Base-by-base conservation (phyloP, 2,329 filamentous ascomycete species). In the Calonectria montana region DNA sequence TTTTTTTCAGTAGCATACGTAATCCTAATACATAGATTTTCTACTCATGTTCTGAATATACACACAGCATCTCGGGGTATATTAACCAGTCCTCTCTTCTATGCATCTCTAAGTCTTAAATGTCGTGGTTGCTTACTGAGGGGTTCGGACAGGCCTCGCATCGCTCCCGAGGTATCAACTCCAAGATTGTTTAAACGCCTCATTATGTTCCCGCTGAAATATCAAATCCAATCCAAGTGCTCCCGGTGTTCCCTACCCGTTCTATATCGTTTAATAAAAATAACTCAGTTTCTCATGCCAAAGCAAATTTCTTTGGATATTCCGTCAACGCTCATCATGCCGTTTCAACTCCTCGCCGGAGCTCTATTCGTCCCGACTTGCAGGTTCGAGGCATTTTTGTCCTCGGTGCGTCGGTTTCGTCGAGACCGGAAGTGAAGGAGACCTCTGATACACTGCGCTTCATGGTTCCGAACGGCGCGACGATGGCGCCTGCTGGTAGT, bases 361-460 rank as follows among this genome's bases (percentile, higher is more conserved):
- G 77, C 75, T 86, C 85, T 67, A 85, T 81, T 69, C 84, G 78
- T 57, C 82, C 79, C 27, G 84, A 74, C 45, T 80, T 82, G 76
- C 83, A 85, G n/a, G 81, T 82, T 69, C 87, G 83, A 73, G 81
- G 79, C 59, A 84, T 76, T 70, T 86, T 86, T 43, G 80, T 77
- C 59, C 83, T 77, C 37, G 82, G 77, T 35, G 78, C 75, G 47
- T 85, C 83, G 57, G 74, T 55, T 55, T 82, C 78, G 67, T 81
- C 74, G 39, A 77, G 72, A 37, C 78, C 82, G 0, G 81, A 79
- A 2, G 85, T 81, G n/a, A 86, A 84, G 9, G 88, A 87, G 57
- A 90, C 88, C 73, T 90, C 88, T 13, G 87, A 87, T 50, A 87
- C 85, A 27, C 85, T 82, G 41, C 89, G 84, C 79, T 91, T 91